phyloP scores from a whole-genome alignment of 83 land plant genomes.

The Diphasiastrum complanatum region DNA sequence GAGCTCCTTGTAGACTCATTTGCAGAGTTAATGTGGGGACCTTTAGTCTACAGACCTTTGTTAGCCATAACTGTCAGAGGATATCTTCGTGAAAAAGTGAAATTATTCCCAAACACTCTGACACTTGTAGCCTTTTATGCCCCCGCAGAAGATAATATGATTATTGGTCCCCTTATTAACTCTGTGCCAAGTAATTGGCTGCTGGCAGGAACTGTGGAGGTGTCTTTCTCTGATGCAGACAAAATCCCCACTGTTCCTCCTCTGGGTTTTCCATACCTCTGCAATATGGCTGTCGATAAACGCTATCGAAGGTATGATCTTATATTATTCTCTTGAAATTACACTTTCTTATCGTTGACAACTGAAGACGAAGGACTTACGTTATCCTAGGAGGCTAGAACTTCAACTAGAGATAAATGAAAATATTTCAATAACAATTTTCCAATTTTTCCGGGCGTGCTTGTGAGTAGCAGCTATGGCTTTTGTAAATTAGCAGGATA shows the following conservation, averaged over 20 bases:
- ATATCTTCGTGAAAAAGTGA: slow-evolving; percentile 60
- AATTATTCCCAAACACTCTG: slow-evolving; percentile 49
- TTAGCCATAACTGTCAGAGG: slow-evolving; percentile 46
- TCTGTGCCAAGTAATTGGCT: slow-evolving; percentile 29
- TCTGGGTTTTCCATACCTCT: slow-evolving; percentile 56
- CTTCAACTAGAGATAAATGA: too few species aligned
- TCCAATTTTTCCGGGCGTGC: too few species aligned
- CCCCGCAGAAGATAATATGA: slow-evolving; percentile 18
- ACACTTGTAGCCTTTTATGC: slow-evolving; percentile 59
- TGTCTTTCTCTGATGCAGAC: slow-evolving; percentile 45
- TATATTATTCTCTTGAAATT: neutral
- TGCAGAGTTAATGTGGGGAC: slow-evolving; percentile 59
- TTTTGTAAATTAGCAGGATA: too few species aligned
- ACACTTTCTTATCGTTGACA: neutral
- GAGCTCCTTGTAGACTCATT: slow-evolving; percentile 68
- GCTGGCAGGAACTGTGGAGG: slow-evolving; percentile 85
- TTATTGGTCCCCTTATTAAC: neutral
- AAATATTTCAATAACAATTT: too few species aligned
- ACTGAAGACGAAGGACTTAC: too few species aligned
- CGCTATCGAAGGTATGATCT: slow-evolving; percentile 53
- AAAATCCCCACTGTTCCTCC: slow-evolving; percentile 57
- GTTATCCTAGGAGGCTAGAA: too few species aligned
- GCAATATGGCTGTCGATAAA: slow-evolving; percentile 70
- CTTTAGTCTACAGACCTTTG: slow-evolving; percentile 33
- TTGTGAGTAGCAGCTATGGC: too few species aligned